Percentiles rank a stretch among this genome's conserved stretches.
Evolutionary conservation across 768 basidiomycete genomes (phyloP).

Genomic region (Xerocomus spinulosus): DNA sequence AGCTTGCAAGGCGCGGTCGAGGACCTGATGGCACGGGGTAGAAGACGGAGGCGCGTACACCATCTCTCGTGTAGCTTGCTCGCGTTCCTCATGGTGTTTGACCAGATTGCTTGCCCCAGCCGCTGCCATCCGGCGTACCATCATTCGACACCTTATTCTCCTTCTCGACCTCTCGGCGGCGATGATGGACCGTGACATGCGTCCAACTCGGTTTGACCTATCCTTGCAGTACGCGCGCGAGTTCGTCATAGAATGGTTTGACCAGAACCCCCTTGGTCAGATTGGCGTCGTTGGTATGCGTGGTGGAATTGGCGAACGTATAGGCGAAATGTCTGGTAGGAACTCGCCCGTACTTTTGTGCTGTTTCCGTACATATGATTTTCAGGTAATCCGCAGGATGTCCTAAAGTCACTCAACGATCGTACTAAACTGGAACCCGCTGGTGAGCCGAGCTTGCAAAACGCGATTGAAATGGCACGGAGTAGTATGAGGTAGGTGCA

Average conservation of each 20-base stretch:
- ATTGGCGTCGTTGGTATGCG: slow-evolving; percentile 94
- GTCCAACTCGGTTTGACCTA: slow-evolving; percentile 90
- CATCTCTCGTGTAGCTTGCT: background rate
- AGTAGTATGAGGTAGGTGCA: slow-evolving; percentile 77
- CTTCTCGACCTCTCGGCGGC: slow-evolving; percentile 87
- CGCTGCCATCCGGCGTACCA: slow-evolving; percentile 85
- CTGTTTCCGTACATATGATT: slow-evolving; percentile 4
- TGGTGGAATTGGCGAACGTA: slow-evolving; percentile 82
- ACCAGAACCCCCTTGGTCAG: slow-evolving; percentile 97
- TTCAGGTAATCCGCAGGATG: slow-evolving; percentile 92
- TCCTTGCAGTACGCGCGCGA: slow-evolving; percentile 86
- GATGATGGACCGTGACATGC: slow-evolving; percentile 95
- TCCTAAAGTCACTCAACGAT: slow-evolving; percentile 80
- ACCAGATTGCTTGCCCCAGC: slow-evolving; percentile 74
- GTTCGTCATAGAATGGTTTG: slow-evolving; percentile 96
- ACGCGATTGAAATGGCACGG: slow-evolving; percentile 94
- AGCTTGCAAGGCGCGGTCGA: slow-evolving; percentile 88
- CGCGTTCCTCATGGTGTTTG: slow-evolving; percentile 4
- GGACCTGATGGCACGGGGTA: slow-evolving; percentile 79
- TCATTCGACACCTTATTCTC: slow-evolving; percentile 92
- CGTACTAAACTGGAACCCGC: slow-evolving; percentile 83
- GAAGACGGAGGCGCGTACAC: slow-evolving; percentile 67
- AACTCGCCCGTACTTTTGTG: background rate
- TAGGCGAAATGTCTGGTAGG: slow-evolving; percentile 91
- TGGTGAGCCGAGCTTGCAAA: slow-evolving; percentile 95